Evolutionary conservation across 1,284 basidiomycete species (phyloP), one percentile per base, ranked within the genome.

Genomic region (Trichosporon faecale): DNA sequence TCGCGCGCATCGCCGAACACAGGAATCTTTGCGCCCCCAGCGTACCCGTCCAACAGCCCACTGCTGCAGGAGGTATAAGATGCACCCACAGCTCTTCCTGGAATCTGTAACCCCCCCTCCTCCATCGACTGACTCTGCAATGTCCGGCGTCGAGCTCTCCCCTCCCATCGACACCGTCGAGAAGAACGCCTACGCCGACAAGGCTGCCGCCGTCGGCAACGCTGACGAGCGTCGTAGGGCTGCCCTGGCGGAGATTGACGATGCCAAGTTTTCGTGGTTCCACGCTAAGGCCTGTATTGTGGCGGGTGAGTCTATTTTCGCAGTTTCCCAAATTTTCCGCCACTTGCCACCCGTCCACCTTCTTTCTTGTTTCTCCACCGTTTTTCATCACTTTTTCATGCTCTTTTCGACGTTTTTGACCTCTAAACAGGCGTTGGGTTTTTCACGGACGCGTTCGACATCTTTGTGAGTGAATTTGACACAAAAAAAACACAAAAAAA

Each of bases 241-340:
- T 44, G 91, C 91, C 44, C 85, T 92, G 61, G 87, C 89, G 35
- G 90, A 91, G 79, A 87, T 92, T 68, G 91, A 92, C 80, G 89
- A 91, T 76, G 91, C 91, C 67, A 86, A 86, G 70, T 91, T 92
- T 79, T 89, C 88, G 85, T 80, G 79, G 77, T 83, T 83, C 76
- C 84, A 85, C 72, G 82, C 80, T 68, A 84, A 84, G 75, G 82
- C 84, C 16, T 83, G 82, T 74, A 73, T 84, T 14, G 84, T 85
- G 64, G 85, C 85, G 29, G 84, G 84, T 76, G 77, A 78, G 73
- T 76, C 21, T 14, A 52, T 16, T 18, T 35, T 63, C 37, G 37
- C 37, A 25, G 25, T 40, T 11, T 16, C 23, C 63, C 23, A 12
- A 23, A 27, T 23, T 35, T n/a, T 11, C 60, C 12, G 12, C 60